These are phyloP conservation scores for Eimeria falciformis DNA, from an alignment of 169 alveolate species.

Conservation along the genomic window DNA sequence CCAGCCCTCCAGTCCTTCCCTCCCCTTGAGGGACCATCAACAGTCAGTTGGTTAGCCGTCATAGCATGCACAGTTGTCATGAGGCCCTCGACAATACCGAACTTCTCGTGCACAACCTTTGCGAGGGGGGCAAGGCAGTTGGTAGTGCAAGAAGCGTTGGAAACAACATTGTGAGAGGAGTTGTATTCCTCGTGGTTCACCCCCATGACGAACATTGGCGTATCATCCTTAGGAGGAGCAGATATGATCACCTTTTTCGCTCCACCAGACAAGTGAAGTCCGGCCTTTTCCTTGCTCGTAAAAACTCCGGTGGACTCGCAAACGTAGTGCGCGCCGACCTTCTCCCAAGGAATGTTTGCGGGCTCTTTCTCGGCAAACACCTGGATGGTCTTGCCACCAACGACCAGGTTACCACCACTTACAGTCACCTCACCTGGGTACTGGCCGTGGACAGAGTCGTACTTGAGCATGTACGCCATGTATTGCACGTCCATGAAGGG, in stretches of 20 bases:
- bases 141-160: constrained; percentile 99
- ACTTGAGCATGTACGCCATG: constrained; percentile 96
- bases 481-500: constrained; percentile 97
- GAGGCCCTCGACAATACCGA: constrained; percentile 98
- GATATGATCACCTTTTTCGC: constrained; percentile 98
- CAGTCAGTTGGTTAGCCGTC: constrained; percentile 99
- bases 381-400: constrained; percentile 89
- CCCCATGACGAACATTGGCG: constrained; percentile 99
- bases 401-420: constrained; percentile 88
- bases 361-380: constrained; percentile 96
- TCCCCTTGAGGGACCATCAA: constrained; percentile 99
- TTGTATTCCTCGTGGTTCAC: constrained; percentile 97
- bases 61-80: constrained; percentile 99
- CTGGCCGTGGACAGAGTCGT: constrained; percentile 98
- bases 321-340: constrained; percentile 95
- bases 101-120: constrained; percentile 97
- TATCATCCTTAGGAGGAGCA: constrained; percentile 98
- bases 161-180: constrained; percentile 92
- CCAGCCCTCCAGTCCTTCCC: constrained; percentile 99
- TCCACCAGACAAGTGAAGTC: constrained; percentile 97
- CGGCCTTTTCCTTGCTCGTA: constrained; percentile 96
- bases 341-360: constrained; percentile 97
- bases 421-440: constrained; percentile 88
- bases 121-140: constrained; percentile 99
- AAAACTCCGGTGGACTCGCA: constrained; percentile 99